Evolutionary conservation across 768 basidiomycete species (phyloP), one percentile per base, ranked within the genome.

Genomic region (Rhizopogon vinicolor): DNA sequence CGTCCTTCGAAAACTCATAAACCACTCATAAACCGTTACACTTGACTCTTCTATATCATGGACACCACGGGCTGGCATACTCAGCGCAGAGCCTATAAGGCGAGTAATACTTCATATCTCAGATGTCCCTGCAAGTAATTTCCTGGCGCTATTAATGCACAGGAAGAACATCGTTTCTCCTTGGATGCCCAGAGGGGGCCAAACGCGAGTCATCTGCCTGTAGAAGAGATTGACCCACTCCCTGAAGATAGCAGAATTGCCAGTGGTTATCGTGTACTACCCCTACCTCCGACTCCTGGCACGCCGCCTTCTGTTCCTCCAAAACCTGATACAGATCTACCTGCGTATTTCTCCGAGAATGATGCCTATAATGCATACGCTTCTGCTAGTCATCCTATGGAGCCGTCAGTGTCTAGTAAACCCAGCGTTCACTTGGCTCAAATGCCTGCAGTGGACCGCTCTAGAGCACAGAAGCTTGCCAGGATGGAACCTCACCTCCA

Each of bases 401-500:
- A 53, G 31, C 56, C 52, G 39, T 52, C 57, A 1, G 54, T 53
- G n/a, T 60, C 59, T 40, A 60, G 74, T 16, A 70, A 62, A 44
- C 42, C 58, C 5, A 59, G 44, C 5, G 18, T 42, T 19, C 69
- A 77, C 52, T 69, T 85, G 52, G 74, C 80, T 7, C 75, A 73
- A 33, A 72, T 88, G 69, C 74, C 73, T 41, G 79, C 89, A 1
- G 78, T 83, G 39, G 87, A 91, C 61, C 76, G 89, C 44, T 83
- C 89, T n/a, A 72, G 80, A 48, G 70, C 74, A 7, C 73, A 85
- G 39, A 75, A 76, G 50, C 74, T 81, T 6, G 81, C 81, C 18
- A 76, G 83, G 41, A 95, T 91, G 89, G 72, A 85, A 19, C 93
- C 93, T 8, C 81, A 89, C 69, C 78, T 97, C 28, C 87, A 89